A percentile compares a stretch with the other conserved stretches of the same genome.
Evolutionary conservation across 2,329 filamentous ascomycete species (phyloP).

Genomic region (Pleochaeta shiraiana): DNA sequence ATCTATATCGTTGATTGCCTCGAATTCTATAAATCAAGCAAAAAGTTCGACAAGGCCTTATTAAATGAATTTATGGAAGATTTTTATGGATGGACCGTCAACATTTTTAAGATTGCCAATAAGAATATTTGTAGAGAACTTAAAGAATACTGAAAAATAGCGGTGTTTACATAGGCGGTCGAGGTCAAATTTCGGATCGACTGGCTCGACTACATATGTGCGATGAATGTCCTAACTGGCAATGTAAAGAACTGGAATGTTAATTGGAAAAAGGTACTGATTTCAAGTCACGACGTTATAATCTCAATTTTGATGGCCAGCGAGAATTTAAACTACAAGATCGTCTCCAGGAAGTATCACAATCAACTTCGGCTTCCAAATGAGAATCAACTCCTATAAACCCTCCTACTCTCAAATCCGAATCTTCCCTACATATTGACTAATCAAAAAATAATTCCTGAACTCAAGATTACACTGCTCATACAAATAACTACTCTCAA

Average conservation of each 20-base stretch:
- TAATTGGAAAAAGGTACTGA: neutral
- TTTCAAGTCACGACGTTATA: neutral
- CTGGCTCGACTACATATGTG: neutral
- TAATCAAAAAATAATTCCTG: neutral
- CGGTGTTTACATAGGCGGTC: neutral
- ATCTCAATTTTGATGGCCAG: neutral
- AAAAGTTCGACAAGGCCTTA: neutral
- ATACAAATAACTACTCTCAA: neutral
- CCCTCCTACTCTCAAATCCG: neutral
- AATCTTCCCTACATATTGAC: neutral
- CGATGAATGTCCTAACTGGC: neutral
- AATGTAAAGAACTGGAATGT: neutral
- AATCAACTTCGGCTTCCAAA: neutral
- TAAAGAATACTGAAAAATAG: neutral
- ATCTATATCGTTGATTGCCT: neutral
- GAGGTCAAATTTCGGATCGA: neutral
- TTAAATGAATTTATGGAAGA: neutral
- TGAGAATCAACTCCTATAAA: neutral
- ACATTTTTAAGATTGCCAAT: conserved; percentile 1
- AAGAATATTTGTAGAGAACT: neutral
- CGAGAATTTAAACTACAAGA: neutral
- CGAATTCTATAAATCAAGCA: neutral
- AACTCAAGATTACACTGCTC: neutral
- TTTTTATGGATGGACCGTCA: neutral
- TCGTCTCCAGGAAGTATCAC: neutral